Evolutionary conservation across 192 early-diverging fungal genomes (phyloP), one percentile per base, ranked within the genome.

Genomic region (Gigaspora rosea): DNA sequence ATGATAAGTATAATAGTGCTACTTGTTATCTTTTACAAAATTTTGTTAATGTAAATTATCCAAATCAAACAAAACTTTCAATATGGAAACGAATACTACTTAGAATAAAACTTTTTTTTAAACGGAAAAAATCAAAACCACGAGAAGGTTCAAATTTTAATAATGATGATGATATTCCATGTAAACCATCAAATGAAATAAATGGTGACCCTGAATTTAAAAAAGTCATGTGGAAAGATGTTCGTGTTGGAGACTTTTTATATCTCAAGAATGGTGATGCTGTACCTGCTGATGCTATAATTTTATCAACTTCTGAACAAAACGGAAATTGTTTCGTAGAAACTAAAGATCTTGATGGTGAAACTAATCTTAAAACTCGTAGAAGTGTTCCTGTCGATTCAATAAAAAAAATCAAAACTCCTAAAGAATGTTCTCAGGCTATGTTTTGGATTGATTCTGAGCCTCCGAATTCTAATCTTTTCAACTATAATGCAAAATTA

Each of bases 281-380:
- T 8, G 89, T 94, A 18, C 96, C 96, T 0, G 93, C 96, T 0
- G 96, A 97, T 75, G 85, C 94, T 47, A 82, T 96, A 33, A 86
- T 97, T 51, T 78, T 97, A 41, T 87, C 94, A 3, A 93, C 95
- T 4, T 91, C 91, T 8, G 93, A 94, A 56, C 87, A 88, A 6
- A 92, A 95, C 57, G 87, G 86, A 15, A 79, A 89, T 12, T 95
- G 94, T 78, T 97, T 92, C 80, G 88, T 96, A 20, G 97, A 97
- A 81, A 98, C 97, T 8, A 96, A 95, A 79, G 95, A 97, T 80
- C 80, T 98, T 65, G 97, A 98, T 75, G 97, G 97, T 50, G 97
- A 98, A 82, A 98, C 97, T n/a, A 98, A 98, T 78, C 81, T 98
- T 8, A 98, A 98, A 84, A 87, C 94, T 48, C 90, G 94, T 20